Base-by-base conservation (phyloP, 805 yeast genomes). In the Zygoascus biomembranicola region DNA sequence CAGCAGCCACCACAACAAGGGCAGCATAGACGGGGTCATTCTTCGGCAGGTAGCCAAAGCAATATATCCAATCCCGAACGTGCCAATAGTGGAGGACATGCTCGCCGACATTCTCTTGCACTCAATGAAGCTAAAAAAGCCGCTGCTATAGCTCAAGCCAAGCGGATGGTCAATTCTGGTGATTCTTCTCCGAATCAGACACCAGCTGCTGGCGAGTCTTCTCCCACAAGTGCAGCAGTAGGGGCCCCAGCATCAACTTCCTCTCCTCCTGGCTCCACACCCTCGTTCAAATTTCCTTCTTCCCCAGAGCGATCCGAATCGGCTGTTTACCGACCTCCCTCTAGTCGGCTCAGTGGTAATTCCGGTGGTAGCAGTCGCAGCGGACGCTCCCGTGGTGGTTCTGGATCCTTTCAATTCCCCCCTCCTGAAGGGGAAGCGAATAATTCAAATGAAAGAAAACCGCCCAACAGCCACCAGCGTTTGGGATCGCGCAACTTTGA, bases 81-180 rank as follows among this genome's bases (percentile, higher is more conserved):
- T 37, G 47, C 43, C 26, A 55, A 28, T 46, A 54, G 51, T 51
- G 54, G 51, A 56, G 96, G 97, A 37, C 99, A 92, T 66, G 73
- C 77, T 43, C 82, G 99, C 72, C 81, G 99, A 67, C 98, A 92
- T 67, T 90, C 97, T 0, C 73, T 92, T 55, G 97, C 95, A 1
- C 75, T 92, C 54, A 83, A 83, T 51, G 99, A 92, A 70, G 98
- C 98, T 11, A 90, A 87, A 63, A 84, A 84, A 61, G 97, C 97
- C 6, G 99, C 99, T n/a, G 97, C 97, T 4, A 84, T 83, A 60
- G 90, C 83, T 41, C 89, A 84, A 65, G 84, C 85, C 1, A 94
- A 88, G 66, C 62, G 70, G 2, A 58, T 56, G 39, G 45, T 39
- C 8, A 52, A 55, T 5, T 11, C 47, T 19, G 32, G 46, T 13